Base-by-base conservation (phyloP, 257 asterid species). In the Scutellaria minor region DNA sequence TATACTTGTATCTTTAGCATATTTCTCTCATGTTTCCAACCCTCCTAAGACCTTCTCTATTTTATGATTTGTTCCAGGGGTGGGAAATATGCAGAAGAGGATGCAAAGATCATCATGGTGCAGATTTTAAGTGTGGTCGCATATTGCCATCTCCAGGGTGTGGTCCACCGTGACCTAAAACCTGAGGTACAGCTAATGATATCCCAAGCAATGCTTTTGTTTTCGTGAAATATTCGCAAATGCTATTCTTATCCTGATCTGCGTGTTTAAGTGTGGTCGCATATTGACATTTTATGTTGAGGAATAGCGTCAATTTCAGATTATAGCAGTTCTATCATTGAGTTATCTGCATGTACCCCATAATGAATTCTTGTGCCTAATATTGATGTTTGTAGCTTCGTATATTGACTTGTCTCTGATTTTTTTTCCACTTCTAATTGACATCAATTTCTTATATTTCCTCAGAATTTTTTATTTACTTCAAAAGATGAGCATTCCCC, bases 91-190 rank as follows among this genome's bases (percentile, higher is more conserved):
- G 66, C 87, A 0, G 89, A 88, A 82, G 88, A 88, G 69, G 91
- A 88, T 69, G 91, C 94, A 11, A 88, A 84, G 71, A 35, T 41
- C 14, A 80, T 88, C 60, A 79, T 88, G 82, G 70, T 69, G 35
- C 94, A 88, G 78, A 86, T 88, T 68, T 74, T 88, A 64, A 86
- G 78, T 40, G 88, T 85, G 47, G 83, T 77, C 27, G 86, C 98
- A 4, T 88, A 88, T 73, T 92, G 95, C 81, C 98, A 92, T 84
- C 88, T 87, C 66, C 98, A 92, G 74, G 97, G 98, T 67, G 91
- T 88, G 58, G 94, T 88, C 71, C 94, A 88, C 75, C 86, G 94
- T 40, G 94, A 88, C 72, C 75, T 88, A 63, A 86, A 88, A 71
- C 91, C 91, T 2, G 95, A 88, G 93, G 93, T 87, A 71, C n/a